Evolutionary conservation across 208 protist genomes (phyloP).

Genomic region (Eutreptiella sp.): DNA sequence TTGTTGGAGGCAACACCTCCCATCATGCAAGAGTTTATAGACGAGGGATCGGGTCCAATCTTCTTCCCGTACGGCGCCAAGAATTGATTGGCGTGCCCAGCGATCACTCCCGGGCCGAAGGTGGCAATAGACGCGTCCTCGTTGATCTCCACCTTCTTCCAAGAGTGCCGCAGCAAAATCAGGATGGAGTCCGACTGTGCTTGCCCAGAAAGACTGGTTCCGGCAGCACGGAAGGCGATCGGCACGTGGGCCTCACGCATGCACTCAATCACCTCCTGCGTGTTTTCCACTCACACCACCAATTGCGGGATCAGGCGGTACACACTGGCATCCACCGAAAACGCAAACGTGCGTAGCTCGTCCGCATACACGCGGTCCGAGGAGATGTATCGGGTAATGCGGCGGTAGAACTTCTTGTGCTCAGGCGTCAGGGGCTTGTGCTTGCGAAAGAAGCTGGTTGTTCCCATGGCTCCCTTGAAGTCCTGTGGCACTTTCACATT

Average conservation of each 20-base stretch:
- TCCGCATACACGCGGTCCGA: constrained; percentile 29
- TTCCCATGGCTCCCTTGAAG: too few relatives aligned
- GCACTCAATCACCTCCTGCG: constrained; percentile 24
- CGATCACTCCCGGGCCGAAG: constrained; percentile 39
- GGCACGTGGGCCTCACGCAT: constrained; percentile 34
- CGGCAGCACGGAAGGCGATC: constrained; percentile 42
- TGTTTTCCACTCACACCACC: constrained; percentile 30
- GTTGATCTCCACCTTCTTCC: too few relatives aligned
- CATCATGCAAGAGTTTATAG: constrained; percentile 47
- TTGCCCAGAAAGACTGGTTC: constrained; percentile 43
- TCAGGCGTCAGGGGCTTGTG: too few relatives aligned
- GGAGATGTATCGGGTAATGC: too few relatives aligned
- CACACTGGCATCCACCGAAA: constrained; percentile 27
- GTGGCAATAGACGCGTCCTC: too few relatives aligned
- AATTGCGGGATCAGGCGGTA: constrained; percentile 35
- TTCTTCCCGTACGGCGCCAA: constrained; percentile 34
- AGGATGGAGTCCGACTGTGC: constrained; percentile 44
- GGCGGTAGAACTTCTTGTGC: too few relatives aligned
- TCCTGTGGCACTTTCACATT: too few relatives aligned
- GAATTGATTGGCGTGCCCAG: constrained; percentile 40
- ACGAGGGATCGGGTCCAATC: constrained; percentile 44
- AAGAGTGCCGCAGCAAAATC: constrained; percentile 35
- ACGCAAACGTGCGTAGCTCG: constrained; percentile 32
- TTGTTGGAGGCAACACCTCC: constrained; percentile 48
- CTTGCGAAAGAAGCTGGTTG: too few relatives aligned